Evolutionary conservation across 352 stramenopile species (phyloP).

Genomic region (Phytopythium montanum): DNA sequence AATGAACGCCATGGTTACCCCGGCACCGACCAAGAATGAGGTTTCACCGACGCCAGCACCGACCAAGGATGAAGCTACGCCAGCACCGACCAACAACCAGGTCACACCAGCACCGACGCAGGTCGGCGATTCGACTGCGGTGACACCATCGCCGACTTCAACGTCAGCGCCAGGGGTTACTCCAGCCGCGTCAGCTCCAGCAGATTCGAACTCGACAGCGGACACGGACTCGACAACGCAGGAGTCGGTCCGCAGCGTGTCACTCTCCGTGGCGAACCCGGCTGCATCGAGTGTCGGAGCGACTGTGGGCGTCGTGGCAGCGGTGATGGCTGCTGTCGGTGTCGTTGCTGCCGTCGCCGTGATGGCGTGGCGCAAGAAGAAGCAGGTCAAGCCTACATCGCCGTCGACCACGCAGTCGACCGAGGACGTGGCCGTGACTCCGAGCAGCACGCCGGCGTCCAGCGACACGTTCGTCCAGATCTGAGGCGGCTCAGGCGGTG

Average conservation of each 20-base stretch:
- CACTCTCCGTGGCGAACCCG: background rate
- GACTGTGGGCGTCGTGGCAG: conserved; percentile 4
- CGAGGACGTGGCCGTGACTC: background rate
- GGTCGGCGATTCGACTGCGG: background rate
- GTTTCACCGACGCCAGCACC: background rate
- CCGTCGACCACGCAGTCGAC: background rate
- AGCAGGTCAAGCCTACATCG: background rate
- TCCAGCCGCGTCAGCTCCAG: background rate
- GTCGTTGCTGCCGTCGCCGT: conserved; percentile 1
- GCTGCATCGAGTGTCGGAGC: background rate
- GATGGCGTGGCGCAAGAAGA: conserved; percentile 12
- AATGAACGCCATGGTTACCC: background rate
- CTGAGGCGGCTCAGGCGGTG: background rate
- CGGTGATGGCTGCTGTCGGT: conserved; percentile 5
- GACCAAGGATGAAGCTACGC: background rate
- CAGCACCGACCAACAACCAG: background rate
- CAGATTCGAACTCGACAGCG: no score
- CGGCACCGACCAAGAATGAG: background rate
- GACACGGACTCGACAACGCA: background rate
- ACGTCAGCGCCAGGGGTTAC: no score
- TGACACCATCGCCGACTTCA: background rate
- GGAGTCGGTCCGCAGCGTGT: background rate
- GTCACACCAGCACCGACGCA: background rate
- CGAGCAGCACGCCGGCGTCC: background rate
- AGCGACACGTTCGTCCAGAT: background rate